Evolutionary conservation across 441 rosid genomes (phyloP), one percentile per base, ranked within the genome.

Genomic region (Populus hybrid): DNA sequence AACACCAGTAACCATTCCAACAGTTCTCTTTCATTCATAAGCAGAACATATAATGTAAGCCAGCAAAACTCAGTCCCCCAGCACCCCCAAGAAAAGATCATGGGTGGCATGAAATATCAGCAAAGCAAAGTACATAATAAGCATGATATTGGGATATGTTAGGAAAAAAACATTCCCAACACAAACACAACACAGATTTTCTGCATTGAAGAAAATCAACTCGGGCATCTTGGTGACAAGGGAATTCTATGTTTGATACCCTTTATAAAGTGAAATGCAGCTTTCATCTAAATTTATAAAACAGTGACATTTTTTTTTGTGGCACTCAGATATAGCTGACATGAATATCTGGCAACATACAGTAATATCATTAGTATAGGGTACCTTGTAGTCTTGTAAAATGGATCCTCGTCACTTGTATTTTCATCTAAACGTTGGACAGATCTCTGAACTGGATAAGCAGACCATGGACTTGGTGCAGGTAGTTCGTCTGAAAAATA

Each of bases 401-500:
- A 83, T 24, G 83, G 89, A 77, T 93, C 95, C 26, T 94, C 98
- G 9, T 93, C 95, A 6, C 83, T 83, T 68, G 80, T 81, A 82
- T 87, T 85, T 71, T 91, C 98, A 81, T 93, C 99, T 74, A 92
- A 82, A 23, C 94, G 92, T 75, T 89, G 92, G 35, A 83, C 80
- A 74, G 97, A 72, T 75, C 90, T 85, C 68, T 82, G 92, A 81
- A 61, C 83, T 10, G 97, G 85, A n/a, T 97, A 87, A 72, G 82
- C 36, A 16, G 98, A 88, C 99, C 99, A 97, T 26, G 94, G 85
- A 81, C 83, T 91, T 69, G 91, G 80, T 53, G 88, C 78, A 21
- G 96, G 91, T 78, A 82, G 81, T 66, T 93, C 98, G 11, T 97
- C 98, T 36, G 97, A 85, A 83, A 93, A 93, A 78, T 97, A 97